Evolutionary conservation across 2,329 filamentous ascomycete species (phyloP), one percentile per base, ranked within the genome.

Genomic region (Diplodia seriata): DNA sequence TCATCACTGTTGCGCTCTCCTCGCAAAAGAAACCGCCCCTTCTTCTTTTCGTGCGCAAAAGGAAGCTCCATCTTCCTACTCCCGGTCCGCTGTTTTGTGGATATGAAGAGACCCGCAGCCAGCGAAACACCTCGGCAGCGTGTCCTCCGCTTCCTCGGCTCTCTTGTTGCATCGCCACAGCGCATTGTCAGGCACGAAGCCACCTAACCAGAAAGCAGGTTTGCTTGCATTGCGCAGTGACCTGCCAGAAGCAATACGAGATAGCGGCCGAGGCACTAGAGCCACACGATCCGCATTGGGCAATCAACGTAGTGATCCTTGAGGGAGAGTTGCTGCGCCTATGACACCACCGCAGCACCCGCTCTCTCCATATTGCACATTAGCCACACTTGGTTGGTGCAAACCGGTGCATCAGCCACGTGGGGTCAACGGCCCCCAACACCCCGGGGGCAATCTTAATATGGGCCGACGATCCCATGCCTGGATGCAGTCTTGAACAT

Each of bases 321-420:
- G 59, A 12, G 59, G 15, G 59, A 38, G 26, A 9, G 31, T 38
- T 38, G 31, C 31, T 5, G 59, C 11, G 20, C n/a, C 15, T 47
- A 63, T 51, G 47, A 51, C 47, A 51, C 50, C 20, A 26, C 47
- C 50, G 11, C 11, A 18, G 36, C 40, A 38, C 31, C 31, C n/a
- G 20, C 54, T 20, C 40, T 4, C 54, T 26, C 54, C 54, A 23
- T 57, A 38, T 47, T 36, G n/a, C 29, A 23, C 29, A 23, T 38
- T 51, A 51, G 59, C 59, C 43, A 51, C 43, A 23, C 12, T 29
- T 12, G 14, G 29, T 38, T 36, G 59, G 43, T 51, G 20, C 47
- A 63, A 26, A 51, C 59, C 59, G n/a, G 47, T 63, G 59, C 59
- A 38, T 53, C 59, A 63, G 59, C 59, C 59, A 51, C 59, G 59